A percentile compares a stretch with the other conserved stretches of the same genome.
phyloP scores from a whole-genome alignment of 805 yeast species.

The Teunomyces atbi region DNA sequence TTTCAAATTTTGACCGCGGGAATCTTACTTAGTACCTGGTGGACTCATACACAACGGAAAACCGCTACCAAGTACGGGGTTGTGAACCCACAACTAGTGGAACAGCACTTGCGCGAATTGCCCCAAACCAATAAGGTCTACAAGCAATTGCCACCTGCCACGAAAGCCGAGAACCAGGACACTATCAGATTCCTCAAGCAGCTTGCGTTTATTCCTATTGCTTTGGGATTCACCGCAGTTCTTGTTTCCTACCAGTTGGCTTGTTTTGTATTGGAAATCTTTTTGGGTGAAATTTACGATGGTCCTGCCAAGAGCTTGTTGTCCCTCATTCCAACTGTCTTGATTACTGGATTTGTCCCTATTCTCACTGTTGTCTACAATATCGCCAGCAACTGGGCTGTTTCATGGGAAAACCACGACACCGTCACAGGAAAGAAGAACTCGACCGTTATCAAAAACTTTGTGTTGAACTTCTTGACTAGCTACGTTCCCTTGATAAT shows the following conservation, averaged over 20 bases:
- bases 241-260: slow-evolving; percentile 61
- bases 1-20: slow-evolving; percentile 61
- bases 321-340: slow-evolving; percentile 70
- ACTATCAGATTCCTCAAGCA: slow-evolving; percentile 52
- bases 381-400: slow-evolving; percentile 47
- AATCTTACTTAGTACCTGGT: slow-evolving; percentile 52
- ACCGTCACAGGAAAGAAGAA: slow-evolving; percentile 50
- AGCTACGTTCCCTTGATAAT: slow-evolving; percentile 80
- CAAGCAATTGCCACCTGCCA: background rate
- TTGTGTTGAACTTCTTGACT: slow-evolving; percentile 73
- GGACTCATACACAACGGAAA: slow-evolving; percentile 54
- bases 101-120: slow-evolving; percentile 40
- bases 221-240: slow-evolving; percentile 50
- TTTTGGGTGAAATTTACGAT: slow-evolving; percentile 77
- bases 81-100: slow-evolving; percentile 43
- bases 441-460: slow-evolving; percentile 67
- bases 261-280: slow-evolving; percentile 79
- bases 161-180: slow-evolving; percentile 30
- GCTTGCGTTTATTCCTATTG: slow-evolving; percentile 67
- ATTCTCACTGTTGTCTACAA: slow-evolving; percentile 63
- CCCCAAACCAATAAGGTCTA: slow-evolving; percentile 26
- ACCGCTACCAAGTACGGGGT: slow-evolving; percentile 56
- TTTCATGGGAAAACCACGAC: slow-evolving; percentile 74
- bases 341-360: slow-evolving; percentile 68
- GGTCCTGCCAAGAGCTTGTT: slow-evolving; percentile 70